These are phyloP conservation scores for Umbelopsis vinacea DNA, from an alignment of 192 early-diverging fungal species.

Conservation along the genomic window DNA sequence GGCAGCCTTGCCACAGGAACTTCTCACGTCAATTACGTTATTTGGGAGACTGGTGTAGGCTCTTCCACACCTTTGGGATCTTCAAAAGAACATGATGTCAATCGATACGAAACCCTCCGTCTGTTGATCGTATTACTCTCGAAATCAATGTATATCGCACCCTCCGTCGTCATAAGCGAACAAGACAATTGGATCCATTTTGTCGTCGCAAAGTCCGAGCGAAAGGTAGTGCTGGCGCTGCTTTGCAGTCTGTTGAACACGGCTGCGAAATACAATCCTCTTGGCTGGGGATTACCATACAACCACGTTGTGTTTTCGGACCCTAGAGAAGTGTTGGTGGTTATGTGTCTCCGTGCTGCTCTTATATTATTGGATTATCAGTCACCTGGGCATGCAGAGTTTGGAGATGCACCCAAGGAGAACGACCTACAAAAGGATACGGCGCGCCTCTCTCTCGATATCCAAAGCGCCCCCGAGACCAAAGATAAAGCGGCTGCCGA, in stretches of 20 bases:
- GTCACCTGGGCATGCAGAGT: constrained; percentile 35
- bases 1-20: constrained; percentile 42
- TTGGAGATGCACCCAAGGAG: neutral
- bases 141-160: constrained; percentile 76
- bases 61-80: constrained; percentile 70
- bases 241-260: constrained; percentile 91
- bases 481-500: neutral
- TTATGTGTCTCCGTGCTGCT: constrained; percentile 70
- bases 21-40: constrained; percentile 62
- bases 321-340: constrained; percentile 72
- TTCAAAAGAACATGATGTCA: constrained; percentile 68
- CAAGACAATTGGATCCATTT: constrained; percentile 63
- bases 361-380: constrained; percentile 77
- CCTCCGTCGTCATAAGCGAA: constrained; percentile 48
- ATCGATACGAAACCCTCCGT: constrained; percentile 80
- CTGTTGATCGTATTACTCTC: constrained; percentile 81
- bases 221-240: constrained; percentile 73
- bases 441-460: neutral
- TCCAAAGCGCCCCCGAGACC: neutral
- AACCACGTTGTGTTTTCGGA: constrained; percentile 81
- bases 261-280: constrained; percentile 76
- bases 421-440: neutral
- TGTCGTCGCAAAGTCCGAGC: constrained; percentile 60
- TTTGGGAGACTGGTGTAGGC: constrained; percentile 81
- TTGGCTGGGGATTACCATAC: constrained; percentile 89